A percentile compares a stretch with the other conserved stretches of the same genome.
Conservation (phyloP, 139 green algal species). For the Spirogloea muscicola region DNA sequence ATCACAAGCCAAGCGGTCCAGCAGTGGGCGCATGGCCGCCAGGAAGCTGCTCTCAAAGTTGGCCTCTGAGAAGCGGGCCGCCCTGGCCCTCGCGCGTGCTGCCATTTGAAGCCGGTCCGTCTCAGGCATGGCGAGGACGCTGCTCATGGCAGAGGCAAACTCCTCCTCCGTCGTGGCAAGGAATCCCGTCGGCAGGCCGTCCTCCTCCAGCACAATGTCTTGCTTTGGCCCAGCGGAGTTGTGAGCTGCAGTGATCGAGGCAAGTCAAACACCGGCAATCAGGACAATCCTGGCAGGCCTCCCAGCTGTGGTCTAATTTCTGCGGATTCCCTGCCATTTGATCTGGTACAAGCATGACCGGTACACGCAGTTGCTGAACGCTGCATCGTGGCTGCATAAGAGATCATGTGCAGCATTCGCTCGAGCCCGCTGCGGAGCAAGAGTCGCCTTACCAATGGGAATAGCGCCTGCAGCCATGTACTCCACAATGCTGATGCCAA, state of each 20-base stretch:
- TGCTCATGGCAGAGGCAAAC: constrained; percentile 9
- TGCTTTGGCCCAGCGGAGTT: constrained; percentile 25
- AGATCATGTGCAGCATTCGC: neutral
- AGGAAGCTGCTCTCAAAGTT: constrained; percentile 29
- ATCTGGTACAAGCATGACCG: neutral
- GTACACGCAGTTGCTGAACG: neutral
- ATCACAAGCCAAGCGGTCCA: too few relatives aligned
- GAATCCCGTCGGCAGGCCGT: constrained; percentile 12
- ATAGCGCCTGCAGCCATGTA: constrained; percentile 86
- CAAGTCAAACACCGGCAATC: neutral
- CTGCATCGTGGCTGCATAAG: too few relatives aligned
- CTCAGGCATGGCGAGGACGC: constrained; percentile 19
- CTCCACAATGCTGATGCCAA: constrained; percentile 96
- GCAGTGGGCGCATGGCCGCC: constrained; percentile 2
- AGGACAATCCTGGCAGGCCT: neutral
- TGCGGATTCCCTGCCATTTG: neutral
- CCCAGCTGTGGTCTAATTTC: neutral
- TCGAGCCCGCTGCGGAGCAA: neutral
- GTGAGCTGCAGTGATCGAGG: constrained; percentile 5
- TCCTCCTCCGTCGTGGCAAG: constrained; percentile 13
- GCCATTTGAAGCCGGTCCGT: constrained; percentile 7
- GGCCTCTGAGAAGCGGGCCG: constrained; percentile 16
- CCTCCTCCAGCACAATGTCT: constrained; percentile 32
- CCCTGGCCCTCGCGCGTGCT: neutral
- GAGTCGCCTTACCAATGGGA: constrained; percentile 21